Conservation (phyloP, 345 rosid genomes). For the Eucalyptus tenuipes region DNA sequence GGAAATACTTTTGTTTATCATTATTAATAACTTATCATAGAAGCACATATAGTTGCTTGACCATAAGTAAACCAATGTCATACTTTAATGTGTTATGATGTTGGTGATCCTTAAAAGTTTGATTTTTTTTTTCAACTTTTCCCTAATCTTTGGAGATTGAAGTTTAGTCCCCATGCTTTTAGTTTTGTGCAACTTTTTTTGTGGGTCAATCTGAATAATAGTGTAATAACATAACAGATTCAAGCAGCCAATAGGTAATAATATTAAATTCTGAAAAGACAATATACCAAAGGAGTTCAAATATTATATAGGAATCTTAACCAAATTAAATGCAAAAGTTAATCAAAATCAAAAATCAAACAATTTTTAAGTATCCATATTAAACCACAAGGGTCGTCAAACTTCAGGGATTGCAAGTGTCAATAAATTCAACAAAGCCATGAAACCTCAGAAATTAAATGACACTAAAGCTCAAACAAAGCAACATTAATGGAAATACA, state of each 20-base stretch:
- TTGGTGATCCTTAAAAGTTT: fast-evolving
- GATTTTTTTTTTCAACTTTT: too few relatives aligned
- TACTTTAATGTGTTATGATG: too few relatives aligned
- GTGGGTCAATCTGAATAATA: background rate
- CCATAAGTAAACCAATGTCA: too few relatives aligned
- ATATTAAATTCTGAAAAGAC: fast-evolving
- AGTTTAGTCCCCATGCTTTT: background rate
- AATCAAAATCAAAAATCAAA: background rate
- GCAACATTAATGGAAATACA: too few relatives aligned
- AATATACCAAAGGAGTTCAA: background rate
- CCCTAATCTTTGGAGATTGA: background rate
- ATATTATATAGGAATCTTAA: background rate
- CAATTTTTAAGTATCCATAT: background rate
- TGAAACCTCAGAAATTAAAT: background rate
- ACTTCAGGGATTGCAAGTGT: background rate
- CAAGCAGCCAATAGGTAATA: background rate
- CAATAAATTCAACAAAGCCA: background rate
- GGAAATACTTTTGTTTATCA: fast-evolving
- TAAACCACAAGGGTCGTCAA: background rate
- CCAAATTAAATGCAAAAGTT: background rate
- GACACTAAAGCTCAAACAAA: background rate
- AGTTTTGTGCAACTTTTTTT: background rate
- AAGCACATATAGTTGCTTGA: too few relatives aligned
- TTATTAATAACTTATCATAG: too few relatives aligned
- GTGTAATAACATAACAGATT: background rate